Conservation (phyloP, 345 rosid species). For the Eucalyptus marginata region DNA sequence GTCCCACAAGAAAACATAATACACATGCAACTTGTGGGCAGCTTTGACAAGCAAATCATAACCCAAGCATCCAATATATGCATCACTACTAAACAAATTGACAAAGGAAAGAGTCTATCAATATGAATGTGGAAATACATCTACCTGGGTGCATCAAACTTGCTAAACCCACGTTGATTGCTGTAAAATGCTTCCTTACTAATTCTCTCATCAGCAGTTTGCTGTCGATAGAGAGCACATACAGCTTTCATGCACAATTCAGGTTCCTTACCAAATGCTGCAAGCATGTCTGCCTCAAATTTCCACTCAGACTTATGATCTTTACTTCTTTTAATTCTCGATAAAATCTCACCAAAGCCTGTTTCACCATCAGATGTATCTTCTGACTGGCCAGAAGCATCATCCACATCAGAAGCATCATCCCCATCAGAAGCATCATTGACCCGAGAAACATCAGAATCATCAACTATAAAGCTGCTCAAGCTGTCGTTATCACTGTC, state of each 20-base stretch:
- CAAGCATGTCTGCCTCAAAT: constrained; percentile 55
- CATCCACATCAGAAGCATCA: neutral
- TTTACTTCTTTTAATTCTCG: constrained; percentile 40
- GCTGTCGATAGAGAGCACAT: constrained; percentile 59
- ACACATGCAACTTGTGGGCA: neutral
- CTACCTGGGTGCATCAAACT: constrained; percentile 55
- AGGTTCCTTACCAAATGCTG: constrained; percentile 55
- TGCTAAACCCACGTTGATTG: constrained; percentile 64
- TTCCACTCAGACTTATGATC: constrained; percentile 31
- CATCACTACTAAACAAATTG: neutral
- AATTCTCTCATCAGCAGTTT: constrained; percentile 45
- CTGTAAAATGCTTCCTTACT: constrained; percentile 12
- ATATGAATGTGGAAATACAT: neutral
- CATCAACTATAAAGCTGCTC: constrained; percentile 38
- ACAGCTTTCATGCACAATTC: constrained; percentile 81
- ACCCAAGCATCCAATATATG: neutral
- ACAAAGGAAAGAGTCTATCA: neutral
- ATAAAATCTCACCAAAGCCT: constrained; percentile 17
- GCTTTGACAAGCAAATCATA: neutral
- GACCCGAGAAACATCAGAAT: neutral
- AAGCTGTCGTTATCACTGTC: constrained; percentile 42
- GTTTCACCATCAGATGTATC: constrained; percentile 28
- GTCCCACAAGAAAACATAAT: neutral
- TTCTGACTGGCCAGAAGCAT: neutral
- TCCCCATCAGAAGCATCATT: neutral